Conservation (phyloP, 2,329 filamentous ascomycete species). For the Arthrobotrys megalospora region DNA sequence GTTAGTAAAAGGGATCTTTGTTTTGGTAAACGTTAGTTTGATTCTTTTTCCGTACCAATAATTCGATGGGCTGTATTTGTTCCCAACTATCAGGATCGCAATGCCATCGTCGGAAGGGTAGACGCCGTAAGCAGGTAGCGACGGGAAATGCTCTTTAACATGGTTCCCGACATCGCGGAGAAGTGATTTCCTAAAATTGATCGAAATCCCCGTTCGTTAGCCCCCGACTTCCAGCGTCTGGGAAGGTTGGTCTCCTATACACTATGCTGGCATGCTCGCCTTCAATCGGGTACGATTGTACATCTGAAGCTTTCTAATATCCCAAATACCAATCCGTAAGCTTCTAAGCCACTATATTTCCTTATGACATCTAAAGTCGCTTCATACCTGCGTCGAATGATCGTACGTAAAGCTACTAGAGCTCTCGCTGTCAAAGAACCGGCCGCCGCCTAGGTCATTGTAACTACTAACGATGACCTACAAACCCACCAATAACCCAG, state of each 20-base stretch:
- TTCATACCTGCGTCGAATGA: conserved; percentile 79
- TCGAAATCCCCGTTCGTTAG: neutral
- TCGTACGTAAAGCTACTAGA: conserved; percentile 91
- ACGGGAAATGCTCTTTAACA: conserved; percentile 89
- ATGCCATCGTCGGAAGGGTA: conserved; percentile 84
- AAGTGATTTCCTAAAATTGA: conserved; percentile 79
- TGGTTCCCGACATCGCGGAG: conserved; percentile 83
- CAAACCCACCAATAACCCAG: conserved; percentile 20
- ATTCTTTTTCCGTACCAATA: conserved; percentile 82
- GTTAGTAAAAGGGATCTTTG: conserved; percentile 60
- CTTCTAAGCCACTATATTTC: neutral
- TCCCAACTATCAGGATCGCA: conserved; percentile 86
- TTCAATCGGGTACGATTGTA: conserved; percentile 84
- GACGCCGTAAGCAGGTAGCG: conserved; percentile 80
- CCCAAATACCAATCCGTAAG: conserved; percentile 36
- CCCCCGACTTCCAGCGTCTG: neutral
- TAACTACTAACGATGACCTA: conserved; percentile 85
- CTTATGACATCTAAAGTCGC: neutral
- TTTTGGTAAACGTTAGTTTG: too few relatives aligned
- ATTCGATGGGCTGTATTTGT: conserved; percentile 98
- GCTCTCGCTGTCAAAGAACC: conserved; percentile 92
- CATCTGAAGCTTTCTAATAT: conserved; percentile 81
- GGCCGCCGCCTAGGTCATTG: conserved; percentile 83
- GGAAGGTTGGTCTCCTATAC: conserved; percentile 69
- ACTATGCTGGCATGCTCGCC: conserved; percentile 83